Evolutionary conservation across 176 grass and related monocot species (phyloP).

Genomic region (Cocos nucifera): DNA sequence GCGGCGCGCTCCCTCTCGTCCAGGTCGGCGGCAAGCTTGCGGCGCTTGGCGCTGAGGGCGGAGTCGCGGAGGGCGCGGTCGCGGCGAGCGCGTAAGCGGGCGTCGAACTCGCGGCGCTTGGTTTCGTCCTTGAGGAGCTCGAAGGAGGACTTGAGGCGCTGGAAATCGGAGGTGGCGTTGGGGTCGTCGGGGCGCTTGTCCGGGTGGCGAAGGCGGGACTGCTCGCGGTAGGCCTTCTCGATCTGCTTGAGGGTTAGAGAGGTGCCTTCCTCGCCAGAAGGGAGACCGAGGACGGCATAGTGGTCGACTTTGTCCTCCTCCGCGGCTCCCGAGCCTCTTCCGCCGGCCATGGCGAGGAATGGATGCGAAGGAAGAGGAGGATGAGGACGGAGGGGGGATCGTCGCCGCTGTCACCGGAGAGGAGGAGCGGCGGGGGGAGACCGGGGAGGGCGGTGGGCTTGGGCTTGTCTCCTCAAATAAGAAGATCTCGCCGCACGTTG

Average conservation of each 20-base stretch:
- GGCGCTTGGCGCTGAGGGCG: constrained; percentile 38
- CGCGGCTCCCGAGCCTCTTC: too few species aligned
- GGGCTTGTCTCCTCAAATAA: too few species aligned
- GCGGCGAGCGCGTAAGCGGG: background rate
- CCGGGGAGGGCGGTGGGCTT: too few species aligned
- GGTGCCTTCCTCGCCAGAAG: background rate
- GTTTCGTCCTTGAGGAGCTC: background rate
- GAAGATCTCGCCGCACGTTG: too few species aligned
- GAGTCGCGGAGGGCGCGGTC: constrained; percentile 38
- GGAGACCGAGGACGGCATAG: constrained; percentile 11
- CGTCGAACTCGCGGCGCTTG: constrained; percentile 1
- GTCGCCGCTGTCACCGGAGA: too few species aligned
- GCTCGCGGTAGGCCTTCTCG: background rate
- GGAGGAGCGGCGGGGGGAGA: too few species aligned
- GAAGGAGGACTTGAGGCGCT: constrained; percentile 4
- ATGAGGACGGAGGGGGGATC: too few species aligned
- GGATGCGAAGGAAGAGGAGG: too few species aligned
- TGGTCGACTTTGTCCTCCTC: background rate
- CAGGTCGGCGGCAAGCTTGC: constrained; percentile 55
- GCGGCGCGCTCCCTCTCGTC: constrained; percentile 72
- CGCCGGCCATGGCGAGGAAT: too few species aligned
- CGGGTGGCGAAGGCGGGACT: background rate
- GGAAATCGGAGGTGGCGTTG: constrained; percentile 11
- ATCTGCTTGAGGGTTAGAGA: constrained; percentile 1
- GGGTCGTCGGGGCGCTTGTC: constrained; percentile 19